phyloP scores from a whole-genome alignment of 2,329 filamentous ascomycete species.

The Hysterium pulicare region DNA sequence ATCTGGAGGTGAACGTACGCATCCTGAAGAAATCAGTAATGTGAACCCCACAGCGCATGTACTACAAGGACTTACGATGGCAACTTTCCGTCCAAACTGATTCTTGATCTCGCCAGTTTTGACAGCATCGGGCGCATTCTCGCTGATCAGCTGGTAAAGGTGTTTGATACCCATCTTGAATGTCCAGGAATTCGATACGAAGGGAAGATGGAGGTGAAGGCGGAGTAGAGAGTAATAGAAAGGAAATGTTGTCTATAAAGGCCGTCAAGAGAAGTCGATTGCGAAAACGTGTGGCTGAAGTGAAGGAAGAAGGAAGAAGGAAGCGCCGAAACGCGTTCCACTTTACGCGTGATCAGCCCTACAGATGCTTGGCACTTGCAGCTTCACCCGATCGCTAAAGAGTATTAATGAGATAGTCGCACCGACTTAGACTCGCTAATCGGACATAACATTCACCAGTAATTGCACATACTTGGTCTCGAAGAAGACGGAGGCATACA shows the following conservation, averaged over 20 bases:
- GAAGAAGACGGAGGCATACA: no score
- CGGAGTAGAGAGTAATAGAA: not conserved
- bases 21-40: conserved; percentile 39
- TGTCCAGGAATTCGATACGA: not conserved
- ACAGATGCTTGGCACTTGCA: not conserved
- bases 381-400: not conserved
- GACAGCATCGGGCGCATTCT: conserved; percentile 91
- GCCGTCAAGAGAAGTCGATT: not conserved
- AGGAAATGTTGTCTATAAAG: no score
- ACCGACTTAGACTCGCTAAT: no score
- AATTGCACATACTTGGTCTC: no score
- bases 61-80: conserved; percentile 66
- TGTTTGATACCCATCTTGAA: conserved; percentile 39
- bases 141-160: conserved; percentile 53
- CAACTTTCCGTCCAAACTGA: conserved; percentile 97
- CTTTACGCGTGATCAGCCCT: conserved; percentile 3
- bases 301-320: not conserved
- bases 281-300: not conserved
- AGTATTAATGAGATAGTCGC: no score
- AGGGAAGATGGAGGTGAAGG: not conserved
- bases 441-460: no score
- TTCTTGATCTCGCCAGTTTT: conserved; percentile 98
- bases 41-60: not conserved
- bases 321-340: not conserved
- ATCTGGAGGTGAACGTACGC: conserved; percentile 34